Percentiles rank a stretch among this genome's conserved stretches.
Conservation (phyloP, 2,329 filamentous ascomycete genomes). For the Fonsecaea erecta region DNA sequence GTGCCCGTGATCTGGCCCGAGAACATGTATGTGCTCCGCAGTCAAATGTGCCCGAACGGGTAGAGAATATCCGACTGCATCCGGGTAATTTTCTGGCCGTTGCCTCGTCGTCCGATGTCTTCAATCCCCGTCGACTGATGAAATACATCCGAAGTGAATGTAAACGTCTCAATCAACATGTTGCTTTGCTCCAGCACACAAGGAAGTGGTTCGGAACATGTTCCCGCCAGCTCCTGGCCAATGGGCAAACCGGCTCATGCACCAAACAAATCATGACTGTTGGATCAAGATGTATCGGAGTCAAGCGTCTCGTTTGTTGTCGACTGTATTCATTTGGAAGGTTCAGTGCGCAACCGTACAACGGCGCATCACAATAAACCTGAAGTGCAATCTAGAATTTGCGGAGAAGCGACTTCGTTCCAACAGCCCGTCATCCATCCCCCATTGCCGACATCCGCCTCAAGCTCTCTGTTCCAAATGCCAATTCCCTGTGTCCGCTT, state of each 20-base stretch:
- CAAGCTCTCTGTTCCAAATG: background rate
- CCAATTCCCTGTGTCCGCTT: background rate
- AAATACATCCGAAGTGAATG: background rate
- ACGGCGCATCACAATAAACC: background rate
- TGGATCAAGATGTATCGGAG: background rate
- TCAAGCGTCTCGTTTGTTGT: background rate
- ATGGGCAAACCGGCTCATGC: background rate
- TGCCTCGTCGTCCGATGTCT: background rate
- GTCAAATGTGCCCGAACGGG: background rate
- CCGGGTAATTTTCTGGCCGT: slow-evolving; percentile 2
- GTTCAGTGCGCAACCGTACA: background rate
- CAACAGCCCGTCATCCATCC: background rate
- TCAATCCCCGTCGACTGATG: background rate
- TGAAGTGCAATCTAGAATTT: background rate
- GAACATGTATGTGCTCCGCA: no score
- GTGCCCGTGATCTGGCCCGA: no score
- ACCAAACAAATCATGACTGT: background rate
- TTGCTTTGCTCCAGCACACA: background rate
- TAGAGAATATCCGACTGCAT: background rate
- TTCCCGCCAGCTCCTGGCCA: background rate
- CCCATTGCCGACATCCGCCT: background rate
- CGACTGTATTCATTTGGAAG: background rate
- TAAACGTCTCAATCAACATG: background rate
- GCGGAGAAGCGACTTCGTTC: background rate
- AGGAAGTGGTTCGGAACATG: background rate